These are phyloP conservation scores for Tilletia setariae DNA, from an alignment of 1,284 basidiomycete species.

Conservation along the genomic window DNA sequence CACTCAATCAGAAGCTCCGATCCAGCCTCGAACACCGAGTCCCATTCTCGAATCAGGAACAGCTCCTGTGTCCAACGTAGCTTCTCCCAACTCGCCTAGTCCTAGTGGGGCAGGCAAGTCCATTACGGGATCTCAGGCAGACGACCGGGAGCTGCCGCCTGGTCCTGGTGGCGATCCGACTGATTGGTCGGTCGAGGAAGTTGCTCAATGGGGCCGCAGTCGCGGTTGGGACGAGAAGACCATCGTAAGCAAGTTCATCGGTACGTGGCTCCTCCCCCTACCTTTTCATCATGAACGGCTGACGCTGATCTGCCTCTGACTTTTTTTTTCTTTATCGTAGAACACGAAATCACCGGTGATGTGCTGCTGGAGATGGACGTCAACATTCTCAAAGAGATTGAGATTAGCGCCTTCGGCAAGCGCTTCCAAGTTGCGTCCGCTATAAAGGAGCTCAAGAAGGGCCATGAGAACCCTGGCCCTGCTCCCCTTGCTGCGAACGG, in stretches of 20 bases:
- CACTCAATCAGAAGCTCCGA: no score
- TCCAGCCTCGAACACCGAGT: no score
- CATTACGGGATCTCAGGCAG: no score
- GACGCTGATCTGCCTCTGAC: background rate
- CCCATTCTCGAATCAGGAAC: no score
- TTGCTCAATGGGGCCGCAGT: slow-evolving; percentile 78
- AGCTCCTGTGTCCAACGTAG: no score
- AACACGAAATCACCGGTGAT: slow-evolving; percentile 94
- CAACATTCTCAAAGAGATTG: slow-evolving; percentile 90
- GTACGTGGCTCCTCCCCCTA: background rate
- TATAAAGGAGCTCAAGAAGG: slow-evolving; percentile 73
- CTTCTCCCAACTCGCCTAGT: no score
- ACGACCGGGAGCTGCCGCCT: background rate
- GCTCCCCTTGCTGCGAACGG: slow-evolving; percentile 12
- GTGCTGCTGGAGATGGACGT: slow-evolving; percentile 90
- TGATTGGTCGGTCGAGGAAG: slow-evolving; percentile 84
- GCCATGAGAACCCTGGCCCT: slow-evolving; percentile 20
- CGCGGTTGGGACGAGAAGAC: slow-evolving; percentile 82
- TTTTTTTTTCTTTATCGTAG: slow-evolving; percentile 32
- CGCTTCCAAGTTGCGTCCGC: slow-evolving; percentile 91
- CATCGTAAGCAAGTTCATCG: slow-evolving; percentile 70
- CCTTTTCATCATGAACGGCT: background rate
- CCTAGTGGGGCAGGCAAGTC: no score
- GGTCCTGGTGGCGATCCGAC: slow-evolving; percentile 58
- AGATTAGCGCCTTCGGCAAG: slow-evolving; percentile 89